Conservation (phyloP, 441 rosid species). For the Manihot esculenta region DNA sequence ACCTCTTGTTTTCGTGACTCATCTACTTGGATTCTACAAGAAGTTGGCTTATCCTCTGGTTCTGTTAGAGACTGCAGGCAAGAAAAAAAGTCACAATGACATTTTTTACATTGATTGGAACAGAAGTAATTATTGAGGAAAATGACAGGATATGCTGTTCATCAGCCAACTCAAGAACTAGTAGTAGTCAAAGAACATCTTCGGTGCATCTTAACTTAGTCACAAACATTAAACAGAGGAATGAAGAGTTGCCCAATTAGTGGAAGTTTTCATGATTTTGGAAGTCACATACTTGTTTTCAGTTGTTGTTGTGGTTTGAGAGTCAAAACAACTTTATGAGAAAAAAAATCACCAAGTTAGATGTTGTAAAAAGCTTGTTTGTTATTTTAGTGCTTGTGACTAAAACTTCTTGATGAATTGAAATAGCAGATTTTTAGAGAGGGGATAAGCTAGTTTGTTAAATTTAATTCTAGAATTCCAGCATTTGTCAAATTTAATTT, state of each 20-base stretch:
- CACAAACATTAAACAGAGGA: neutral
- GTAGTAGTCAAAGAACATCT: neutral
- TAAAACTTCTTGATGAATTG: too few relatives aligned
- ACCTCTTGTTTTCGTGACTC: constrained; percentile 50
- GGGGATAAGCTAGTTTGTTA: too few relatives aligned
- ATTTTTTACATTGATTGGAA: constrained; percentile 3
- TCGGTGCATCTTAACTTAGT: neutral
- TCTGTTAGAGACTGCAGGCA: constrained; percentile 40
- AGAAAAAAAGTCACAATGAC: constrained; percentile 7
- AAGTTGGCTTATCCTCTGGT: constrained; percentile 43
- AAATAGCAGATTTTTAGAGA: too few relatives aligned
- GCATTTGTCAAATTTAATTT: too few relatives aligned
- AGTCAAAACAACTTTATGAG: too few relatives aligned
- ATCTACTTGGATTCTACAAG: constrained; percentile 58
- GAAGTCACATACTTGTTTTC: neutral
- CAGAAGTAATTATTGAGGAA: constrained; percentile 3
- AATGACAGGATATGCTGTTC: neutral
- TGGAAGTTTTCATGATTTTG: neutral
- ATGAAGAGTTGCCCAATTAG: neutral
- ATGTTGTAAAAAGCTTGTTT: too few relatives aligned
- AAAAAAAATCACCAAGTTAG: too few relatives aligned
- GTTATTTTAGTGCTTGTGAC: too few relatives aligned
- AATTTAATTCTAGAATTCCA: too few relatives aligned
- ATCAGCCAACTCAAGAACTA: constrained; percentile 7
- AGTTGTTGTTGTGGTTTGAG: too few relatives aligned